These are phyloP conservation scores for Centrapalus pauciflorus DNA, from an alignment of 129 eudicot species.

Conservation along the genomic window DNA sequence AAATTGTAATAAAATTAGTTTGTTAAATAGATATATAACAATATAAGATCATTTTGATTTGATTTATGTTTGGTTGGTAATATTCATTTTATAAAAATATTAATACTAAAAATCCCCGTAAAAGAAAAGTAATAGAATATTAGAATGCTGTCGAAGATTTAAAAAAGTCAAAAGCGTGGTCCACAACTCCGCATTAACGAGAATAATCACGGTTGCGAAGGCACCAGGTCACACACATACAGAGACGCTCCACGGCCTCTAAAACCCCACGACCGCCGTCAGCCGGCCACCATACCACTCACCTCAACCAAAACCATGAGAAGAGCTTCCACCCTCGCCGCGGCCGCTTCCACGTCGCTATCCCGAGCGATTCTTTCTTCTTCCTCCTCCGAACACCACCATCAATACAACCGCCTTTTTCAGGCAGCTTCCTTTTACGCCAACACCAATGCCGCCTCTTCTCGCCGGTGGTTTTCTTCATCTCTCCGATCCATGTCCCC, in stretches of 20 bases:
- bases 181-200: no score
- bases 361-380: constrained; percentile 37
- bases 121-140: no score
- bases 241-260: constrained; percentile 6
- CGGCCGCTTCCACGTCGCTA: constrained; percentile 34
- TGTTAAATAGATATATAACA: no score
- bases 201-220: constrained; percentile 11
- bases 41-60: no score
- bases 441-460: constrained; percentile 30
- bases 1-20: no score
- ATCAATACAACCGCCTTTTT: constrained; percentile 24
- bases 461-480: constrained; percentile 44
- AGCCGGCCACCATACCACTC: neutral
- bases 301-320: constrained; percentile 23
- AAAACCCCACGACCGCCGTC: constrained; percentile 11
- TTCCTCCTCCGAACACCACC: constrained; percentile 29
- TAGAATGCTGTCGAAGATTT: no score
- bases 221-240: constrained; percentile 20
- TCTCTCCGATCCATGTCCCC: constrained; percentile 14
- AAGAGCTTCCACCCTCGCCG: constrained; percentile 37
- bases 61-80: no score
- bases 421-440: constrained; percentile 39
- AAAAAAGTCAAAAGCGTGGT: no score
- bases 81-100: no score
- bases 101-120: no score